Percentiles rank a stretch among this genome's conserved stretches.
phyloP scores from a whole-genome alignment of 768 basidiomycete species.

The Phanerodontia chrysosporium region DNA sequence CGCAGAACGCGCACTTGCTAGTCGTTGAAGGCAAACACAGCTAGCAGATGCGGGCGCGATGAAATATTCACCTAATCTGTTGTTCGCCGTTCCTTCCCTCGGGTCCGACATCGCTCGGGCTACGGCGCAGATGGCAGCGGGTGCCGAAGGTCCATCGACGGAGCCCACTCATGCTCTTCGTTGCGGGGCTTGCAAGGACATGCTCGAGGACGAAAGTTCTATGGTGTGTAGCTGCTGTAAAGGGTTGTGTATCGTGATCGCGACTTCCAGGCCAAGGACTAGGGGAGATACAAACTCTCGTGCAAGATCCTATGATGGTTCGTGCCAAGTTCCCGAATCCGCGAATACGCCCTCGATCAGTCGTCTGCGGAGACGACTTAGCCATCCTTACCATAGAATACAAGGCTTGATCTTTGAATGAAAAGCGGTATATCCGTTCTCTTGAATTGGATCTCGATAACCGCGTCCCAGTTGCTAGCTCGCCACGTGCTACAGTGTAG shows the following conservation, averaged over 20 bases:
- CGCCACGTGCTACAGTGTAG: no score
- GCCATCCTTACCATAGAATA: no score
- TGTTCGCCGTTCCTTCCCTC: constrained; percentile 49
- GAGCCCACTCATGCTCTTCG: not conserved
- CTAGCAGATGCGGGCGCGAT: constrained; percentile 37
- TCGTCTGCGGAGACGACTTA: no score
- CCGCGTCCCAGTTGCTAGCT: no score
- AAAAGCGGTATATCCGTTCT: no score
- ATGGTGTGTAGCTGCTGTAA: constrained; percentile 7
- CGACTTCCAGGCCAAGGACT: constrained; percentile 6
- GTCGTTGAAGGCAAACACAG: no score
- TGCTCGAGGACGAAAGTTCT: not conserved
- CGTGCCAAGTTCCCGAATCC: no score
- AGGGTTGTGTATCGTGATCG: constrained; percentile 3
- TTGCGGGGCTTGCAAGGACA: not conserved
- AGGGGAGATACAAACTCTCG: constrained; percentile 2
- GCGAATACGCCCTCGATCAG: no score
- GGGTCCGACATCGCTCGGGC: constrained; percentile 23
- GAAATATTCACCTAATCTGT: constrained; percentile 46
- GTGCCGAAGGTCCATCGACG: no score
- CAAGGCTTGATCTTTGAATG: no score
- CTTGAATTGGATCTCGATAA: no score
- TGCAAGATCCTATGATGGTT: no score
- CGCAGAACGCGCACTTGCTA: constrained; percentile 37
- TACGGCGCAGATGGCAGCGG: not conserved